Base-by-base conservation (phyloP, 2,329 filamentous ascomycete genomes). In the Achaetomium macrosporum region DNA sequence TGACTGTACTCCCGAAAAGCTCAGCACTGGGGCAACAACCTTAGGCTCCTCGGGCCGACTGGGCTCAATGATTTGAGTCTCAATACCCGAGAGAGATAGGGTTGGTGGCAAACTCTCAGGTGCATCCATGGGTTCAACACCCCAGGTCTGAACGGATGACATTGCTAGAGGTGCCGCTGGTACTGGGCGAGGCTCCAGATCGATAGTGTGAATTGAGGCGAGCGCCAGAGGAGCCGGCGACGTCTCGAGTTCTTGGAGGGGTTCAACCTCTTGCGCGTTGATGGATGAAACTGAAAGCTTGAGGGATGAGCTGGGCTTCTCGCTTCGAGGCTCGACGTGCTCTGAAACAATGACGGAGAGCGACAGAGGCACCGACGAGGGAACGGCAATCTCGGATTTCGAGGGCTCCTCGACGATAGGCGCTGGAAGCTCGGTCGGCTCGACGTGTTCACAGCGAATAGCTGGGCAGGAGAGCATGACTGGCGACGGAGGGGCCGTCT, bases 331-430 rank as follows among this genome's bases (percentile, higher is more conserved):
- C 55, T 69, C 68, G 7, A 65, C 54, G 11, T 63, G 57, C 56
- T 71, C 64, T 2, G 65, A 61, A 29, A 63, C 53, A 46, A 73
- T 65, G 20, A 63, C 57, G 0, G 71, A 73, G 37, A 73, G 48
- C 2, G 61, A 43, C 29, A 63, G 44, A 7, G 55, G 54, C 25
- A 48, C 51, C 12, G 53, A 41, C 3, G 44, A 33, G 40, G 58
- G 53, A 16, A 45, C 33, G n/a, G 19, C 50, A 5, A 42, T 39
- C 35, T 42, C 40, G 35, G 49, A 33, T 37, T 52, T 55, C 2
- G 46, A 20, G 12, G 39, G 37, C 44, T 50, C 43, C 16, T 52
- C 56, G 17, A 53, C 42, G 64, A 53, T 49, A 63, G 59, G 39
- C 60, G 47, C 36, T 12, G 51, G 31, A 42, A 54, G 43, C 35